These are phyloP conservation scores for Fusarium sp. DNA, from an alignment of 2,329 filamentous ascomycete species.

Conservation along the genomic window DNA sequence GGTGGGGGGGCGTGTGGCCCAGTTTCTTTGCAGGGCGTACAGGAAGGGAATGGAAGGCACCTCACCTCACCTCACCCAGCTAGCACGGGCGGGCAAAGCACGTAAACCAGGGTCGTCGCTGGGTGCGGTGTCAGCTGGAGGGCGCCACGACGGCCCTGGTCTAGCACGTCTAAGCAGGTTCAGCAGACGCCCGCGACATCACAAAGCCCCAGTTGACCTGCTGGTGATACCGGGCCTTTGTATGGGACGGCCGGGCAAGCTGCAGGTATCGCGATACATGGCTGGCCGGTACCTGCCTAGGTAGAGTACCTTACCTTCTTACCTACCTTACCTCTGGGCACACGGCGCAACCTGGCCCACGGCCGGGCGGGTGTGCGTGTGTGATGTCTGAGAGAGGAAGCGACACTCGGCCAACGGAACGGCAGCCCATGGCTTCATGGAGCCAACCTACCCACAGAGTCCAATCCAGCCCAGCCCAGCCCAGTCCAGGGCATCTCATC, in stretches of 20 bases:
- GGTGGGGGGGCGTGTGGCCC: slow-evolving; percentile 21
- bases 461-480: slow-evolving; percentile 16
- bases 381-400: slow-evolving; percentile 40
- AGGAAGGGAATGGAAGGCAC: not conserved
- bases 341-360: slow-evolving; percentile 32
- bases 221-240: slow-evolving; percentile 20
- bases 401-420: slow-evolving; percentile 43
- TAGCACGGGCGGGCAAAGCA: slow-evolving; percentile 30
- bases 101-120: slow-evolving; percentile 33
- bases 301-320: not conserved
- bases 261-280: slow-evolving; percentile 26
- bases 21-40: not conserved
- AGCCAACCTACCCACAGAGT: slow-evolving; percentile 18
- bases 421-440: slow-evolving; percentile 27
- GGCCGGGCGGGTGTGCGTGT: slow-evolving; percentile 35
- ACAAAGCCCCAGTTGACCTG: slow-evolving; percentile 20
- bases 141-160: slow-evolving; percentile 43
- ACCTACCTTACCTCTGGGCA: slow-evolving; percentile 4
- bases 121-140: slow-evolving; percentile 43
- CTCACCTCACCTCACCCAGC: slow-evolving; percentile 1
- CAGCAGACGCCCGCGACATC: slow-evolving; percentile 32
- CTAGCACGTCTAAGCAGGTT: slow-evolving; percentile 38
- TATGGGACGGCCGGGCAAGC: slow-evolving; percentile 10
- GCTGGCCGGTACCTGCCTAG: slow-evolving; percentile 15
- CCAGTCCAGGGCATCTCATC: slow-evolving; percentile 1